phyloP scores from a whole-genome alignment of 2,329 filamentous ascomycete species.

The Neurospora sp. region DNA sequence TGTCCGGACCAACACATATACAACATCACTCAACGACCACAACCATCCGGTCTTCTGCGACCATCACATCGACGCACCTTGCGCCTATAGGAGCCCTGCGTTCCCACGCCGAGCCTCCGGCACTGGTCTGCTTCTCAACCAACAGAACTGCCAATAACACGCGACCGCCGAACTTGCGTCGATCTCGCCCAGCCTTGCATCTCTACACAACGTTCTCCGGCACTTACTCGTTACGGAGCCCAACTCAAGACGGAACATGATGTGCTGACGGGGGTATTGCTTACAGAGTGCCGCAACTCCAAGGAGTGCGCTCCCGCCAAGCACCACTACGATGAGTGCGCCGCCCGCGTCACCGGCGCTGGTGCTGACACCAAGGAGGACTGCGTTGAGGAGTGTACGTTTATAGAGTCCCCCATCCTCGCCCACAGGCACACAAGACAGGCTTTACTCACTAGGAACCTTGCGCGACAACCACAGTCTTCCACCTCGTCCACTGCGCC shows the following conservation, averaged over 20 bases:
- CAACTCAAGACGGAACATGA: neutral
- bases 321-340: slow-evolving; percentile 98
- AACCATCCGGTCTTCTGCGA: neutral
- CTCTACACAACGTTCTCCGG: neutral
- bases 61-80: neutral
- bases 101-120: neutral
- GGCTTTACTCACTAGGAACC: slow-evolving; percentile 5
- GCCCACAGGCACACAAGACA: neutral
- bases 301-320: slow-evolving; percentile 77
- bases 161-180: neutral
- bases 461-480: slow-evolving; percentile 52
- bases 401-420: neutral
- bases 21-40: neutral
- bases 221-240: neutral
- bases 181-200: neutral
- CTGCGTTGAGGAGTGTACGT: slow-evolving; percentile 97
- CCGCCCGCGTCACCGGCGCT: slow-evolving; percentile 81
- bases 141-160: neutral
- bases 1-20: neutral
- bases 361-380: slow-evolving; percentile 55
- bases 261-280: neutral
- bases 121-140: neutral
- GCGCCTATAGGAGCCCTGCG: neutral
- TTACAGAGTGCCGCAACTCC: slow-evolving; percentile 78
- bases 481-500: slow-evolving; percentile 96